Conservation (phyloP, 176 grass and related monocot genomes). For the Rhipidocladum racemiflorum region DNA sequence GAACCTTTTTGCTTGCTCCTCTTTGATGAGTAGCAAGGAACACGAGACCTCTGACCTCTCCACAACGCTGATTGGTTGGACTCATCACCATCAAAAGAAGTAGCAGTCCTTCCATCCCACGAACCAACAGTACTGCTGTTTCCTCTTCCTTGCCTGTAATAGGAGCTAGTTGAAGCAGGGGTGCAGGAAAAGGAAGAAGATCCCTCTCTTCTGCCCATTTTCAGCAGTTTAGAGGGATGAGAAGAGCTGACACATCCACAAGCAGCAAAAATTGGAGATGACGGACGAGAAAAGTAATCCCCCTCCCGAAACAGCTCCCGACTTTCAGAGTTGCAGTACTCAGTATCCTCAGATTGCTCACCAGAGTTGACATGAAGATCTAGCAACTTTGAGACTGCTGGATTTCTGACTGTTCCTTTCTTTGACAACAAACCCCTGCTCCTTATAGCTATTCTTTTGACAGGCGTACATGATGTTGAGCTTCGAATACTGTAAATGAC, state of each 20-base stretch:
- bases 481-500: conserved; percentile 40
- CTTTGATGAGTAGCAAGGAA: conserved; percentile 57
- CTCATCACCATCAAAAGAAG: conserved; percentile 81
- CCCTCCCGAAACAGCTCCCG: conserved; percentile 31
- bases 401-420: conserved; percentile 38
- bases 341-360: conserved; percentile 69
- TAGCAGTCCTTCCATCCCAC: conserved; percentile 47
- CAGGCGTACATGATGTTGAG: conserved; percentile 48
- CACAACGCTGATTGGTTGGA: conserved; percentile 52
- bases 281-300: conserved; percentile 34
- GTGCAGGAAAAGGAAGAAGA: conserved; percentile 85
- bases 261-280: conserved; percentile 62
- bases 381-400: conserved; percentile 26
- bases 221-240: conserved; percentile 64
- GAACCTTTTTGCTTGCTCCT: conserved; percentile 45
- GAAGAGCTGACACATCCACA: conserved; percentile 76
- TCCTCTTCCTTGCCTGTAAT: conserved; percentile 52
- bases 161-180: conserved; percentile 77
- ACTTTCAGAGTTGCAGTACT: conserved; percentile 50
- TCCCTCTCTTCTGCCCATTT: conserved; percentile 51
- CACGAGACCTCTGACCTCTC: conserved; percentile 53
- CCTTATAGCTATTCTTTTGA: conserved; percentile 52
- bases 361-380: conserved; percentile 47
- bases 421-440: conserved; percentile 47
- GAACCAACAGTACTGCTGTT: conserved; percentile 47